Conservation (phyloP, 768 basidiomycete species). For the Phanerodontia chrysosporium region DNA sequence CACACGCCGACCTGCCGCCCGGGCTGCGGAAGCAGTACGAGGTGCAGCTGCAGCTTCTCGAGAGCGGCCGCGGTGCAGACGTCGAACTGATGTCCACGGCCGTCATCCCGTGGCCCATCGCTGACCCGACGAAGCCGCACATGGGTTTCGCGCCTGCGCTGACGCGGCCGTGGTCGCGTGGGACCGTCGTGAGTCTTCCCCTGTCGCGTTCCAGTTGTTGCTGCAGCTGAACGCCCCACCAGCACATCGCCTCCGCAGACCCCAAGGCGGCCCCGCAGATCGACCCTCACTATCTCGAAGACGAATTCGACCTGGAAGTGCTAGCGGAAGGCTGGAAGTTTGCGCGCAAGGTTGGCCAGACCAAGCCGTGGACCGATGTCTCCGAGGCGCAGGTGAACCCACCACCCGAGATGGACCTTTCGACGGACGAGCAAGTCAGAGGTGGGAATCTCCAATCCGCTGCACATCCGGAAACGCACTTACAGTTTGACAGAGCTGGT, state of each 20-base stretch:
- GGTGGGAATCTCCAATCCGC: too few relatives aligned
- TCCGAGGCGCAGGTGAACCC: too few relatives aligned
- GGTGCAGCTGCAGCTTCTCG: slow-evolving; percentile 14
- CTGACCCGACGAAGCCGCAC: slow-evolving; percentile 5
- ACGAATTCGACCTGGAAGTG: slow-evolving; percentile 13
- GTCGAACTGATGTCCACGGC: not conserved
- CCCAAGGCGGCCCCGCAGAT: slow-evolving; percentile 20
- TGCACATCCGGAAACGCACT: too few relatives aligned
- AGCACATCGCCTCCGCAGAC: slow-evolving; percentile 22
- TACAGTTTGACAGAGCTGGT: not conserved
- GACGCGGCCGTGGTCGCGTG: slow-evolving; percentile 20
- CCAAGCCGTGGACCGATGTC: too few relatives aligned
- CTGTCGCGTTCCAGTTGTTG: too few relatives aligned
- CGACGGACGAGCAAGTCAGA: too few relatives aligned
- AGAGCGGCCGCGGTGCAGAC: not conserved
- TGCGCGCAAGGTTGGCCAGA: too few relatives aligned
- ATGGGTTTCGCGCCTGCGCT: not conserved
- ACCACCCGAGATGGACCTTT: too few relatives aligned
- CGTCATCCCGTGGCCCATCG: not conserved
- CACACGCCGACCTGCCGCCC: not conserved
- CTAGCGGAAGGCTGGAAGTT: not conserved
- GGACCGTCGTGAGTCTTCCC: slow-evolving; percentile 14
- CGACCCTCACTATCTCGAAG: slow-evolving; percentile 25
- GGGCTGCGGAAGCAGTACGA: slow-evolving; percentile 22
- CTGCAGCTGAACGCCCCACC: not conserved